Evolutionary conservation across 2,329 filamentous ascomycete genomes (phyloP).

Genomic region (Coccinonectria pachysandricola): DNA sequence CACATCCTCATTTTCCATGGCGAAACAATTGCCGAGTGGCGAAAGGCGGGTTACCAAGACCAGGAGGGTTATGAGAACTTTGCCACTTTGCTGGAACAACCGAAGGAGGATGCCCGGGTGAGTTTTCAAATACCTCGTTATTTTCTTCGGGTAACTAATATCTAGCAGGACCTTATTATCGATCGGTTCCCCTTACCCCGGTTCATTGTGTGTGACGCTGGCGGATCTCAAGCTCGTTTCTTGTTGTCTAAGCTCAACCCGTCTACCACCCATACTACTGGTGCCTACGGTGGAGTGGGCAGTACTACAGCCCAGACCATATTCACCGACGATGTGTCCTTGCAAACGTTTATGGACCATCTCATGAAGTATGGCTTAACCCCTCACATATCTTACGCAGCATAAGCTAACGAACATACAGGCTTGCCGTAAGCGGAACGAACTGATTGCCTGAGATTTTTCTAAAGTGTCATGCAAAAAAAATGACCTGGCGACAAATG

Average conservation of each 20-base stretch:
- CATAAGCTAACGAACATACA: constrained; percentile 10
- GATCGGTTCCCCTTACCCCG: constrained; percentile 96
- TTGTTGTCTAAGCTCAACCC: constrained; percentile 94
- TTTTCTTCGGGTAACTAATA: constrained; percentile 8
- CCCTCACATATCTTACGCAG: neutral
- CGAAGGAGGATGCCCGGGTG: constrained; percentile 93
- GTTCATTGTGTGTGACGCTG: constrained; percentile 98
- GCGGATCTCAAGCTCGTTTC: constrained; percentile 95
- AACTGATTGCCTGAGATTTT: no score
- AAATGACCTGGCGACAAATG: neutral
- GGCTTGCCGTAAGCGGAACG: constrained; percentile 53
- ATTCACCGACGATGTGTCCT: constrained; percentile 94
- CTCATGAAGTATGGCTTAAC: constrained; percentile 75
- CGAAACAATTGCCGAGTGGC: constrained; percentile 95
- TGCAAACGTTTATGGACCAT: constrained; percentile 99
- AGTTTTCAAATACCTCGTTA: constrained; percentile 22
- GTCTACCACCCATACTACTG: constrained; percentile 89
- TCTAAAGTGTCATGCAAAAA: neutral
- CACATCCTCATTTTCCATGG: constrained; percentile 99
- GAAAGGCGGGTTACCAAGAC: constrained; percentile 94
- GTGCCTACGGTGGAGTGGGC: constrained; percentile 80
- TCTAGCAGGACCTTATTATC: constrained; percentile 74
- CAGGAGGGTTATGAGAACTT: constrained; percentile 99
- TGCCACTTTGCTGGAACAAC: constrained; percentile 73
- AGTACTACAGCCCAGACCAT: constrained; percentile 89